Evolutionary conservation across 2,329 filamentous ascomycete species (phyloP).

Genomic region (Annulohypoxylon truncatum): DNA sequence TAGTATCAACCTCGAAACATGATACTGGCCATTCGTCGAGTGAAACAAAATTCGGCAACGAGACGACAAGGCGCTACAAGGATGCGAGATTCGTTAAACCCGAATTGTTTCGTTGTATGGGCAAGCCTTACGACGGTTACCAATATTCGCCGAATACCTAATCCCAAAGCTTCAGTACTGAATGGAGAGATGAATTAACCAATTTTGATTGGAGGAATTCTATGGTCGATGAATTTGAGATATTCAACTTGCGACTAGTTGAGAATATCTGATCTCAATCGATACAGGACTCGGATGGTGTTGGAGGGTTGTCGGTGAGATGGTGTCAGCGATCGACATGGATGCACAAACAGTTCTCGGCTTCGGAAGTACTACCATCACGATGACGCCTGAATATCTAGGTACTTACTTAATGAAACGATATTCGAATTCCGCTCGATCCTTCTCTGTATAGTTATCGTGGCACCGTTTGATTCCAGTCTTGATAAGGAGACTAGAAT

Average conservation of each 20-base stretch:
- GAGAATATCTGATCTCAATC: not conserved
- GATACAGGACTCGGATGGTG: not conserved
- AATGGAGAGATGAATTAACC: not conserved
- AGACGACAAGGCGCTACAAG: not conserved
- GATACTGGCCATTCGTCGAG: conserved; percentile 46
- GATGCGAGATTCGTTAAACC: not conserved
- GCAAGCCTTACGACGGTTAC: not conserved
- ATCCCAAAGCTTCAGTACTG: not conserved
- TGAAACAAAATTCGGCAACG: not conserved
- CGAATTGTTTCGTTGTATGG: not conserved
- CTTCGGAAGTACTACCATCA: not conserved
- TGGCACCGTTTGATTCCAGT: not conserved
- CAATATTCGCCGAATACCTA: not conserved
- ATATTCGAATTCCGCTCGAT: not conserved
- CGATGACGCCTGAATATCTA: not conserved
- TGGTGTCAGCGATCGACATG: not conserved
- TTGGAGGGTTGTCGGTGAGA: not conserved
- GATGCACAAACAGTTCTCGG: not conserved
- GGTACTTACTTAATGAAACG: not conserved
- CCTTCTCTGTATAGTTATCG: not conserved
- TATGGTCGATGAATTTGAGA: not conserved
- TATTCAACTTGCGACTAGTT: not conserved
- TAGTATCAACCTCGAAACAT: conserved; percentile 96
- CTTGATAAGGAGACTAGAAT: not conserved
- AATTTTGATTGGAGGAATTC: not conserved